Evolutionary conservation across 176 grass and related monocot species (phyloP), one percentile per base, ranked within the genome.

Genomic region (Aegilops speltoides): DNA sequence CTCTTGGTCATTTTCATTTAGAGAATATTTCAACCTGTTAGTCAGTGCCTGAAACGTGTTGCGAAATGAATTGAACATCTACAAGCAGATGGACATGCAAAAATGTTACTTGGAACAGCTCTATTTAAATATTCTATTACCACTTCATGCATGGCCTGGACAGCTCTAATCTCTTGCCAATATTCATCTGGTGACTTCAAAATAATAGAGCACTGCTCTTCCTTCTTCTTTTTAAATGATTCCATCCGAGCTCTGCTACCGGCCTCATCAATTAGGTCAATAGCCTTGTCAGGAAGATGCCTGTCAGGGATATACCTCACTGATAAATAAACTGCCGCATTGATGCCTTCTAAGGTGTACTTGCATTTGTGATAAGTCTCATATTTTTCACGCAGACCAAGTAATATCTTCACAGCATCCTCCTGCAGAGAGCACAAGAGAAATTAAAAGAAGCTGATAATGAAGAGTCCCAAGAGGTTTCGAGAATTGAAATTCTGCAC

Each of bases 231-330:
- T 88, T 99, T 99, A 87, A 91, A 97, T 46, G 94, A 91, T 41
- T 94, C 94, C 77, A 97, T 99, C 26, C 91, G 91, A 70, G 97
- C 92, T 86, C 89, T 88, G 62, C 97, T 99, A 74, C 97, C 97
- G 83, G 97, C 94, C 91, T 99, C 97, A 87, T 99, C 97, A 75
- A 99, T 96, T 25, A 99, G 82, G 85, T 99, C 97, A 81, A 99
- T 99, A 79, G 94, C 97, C 81, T 99, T 99, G 85, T 99, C 97
- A 76, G 97, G 97, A 85, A 96, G 92, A 80, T 87, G 94, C 84
- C 97, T 92, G 77, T 99, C 97, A 65, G 90, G 88, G 69, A 99
- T 99, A 76, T 99, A 99, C 93, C 97, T 93, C 65, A 94, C 82
- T 82, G 94, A 99, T 46, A 99, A 95, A 82, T 97, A 94, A 86